phyloP scores from a whole-genome alignment of 2,329 filamentous ascomycete species.

The Pseudocercospora ulei region DNA sequence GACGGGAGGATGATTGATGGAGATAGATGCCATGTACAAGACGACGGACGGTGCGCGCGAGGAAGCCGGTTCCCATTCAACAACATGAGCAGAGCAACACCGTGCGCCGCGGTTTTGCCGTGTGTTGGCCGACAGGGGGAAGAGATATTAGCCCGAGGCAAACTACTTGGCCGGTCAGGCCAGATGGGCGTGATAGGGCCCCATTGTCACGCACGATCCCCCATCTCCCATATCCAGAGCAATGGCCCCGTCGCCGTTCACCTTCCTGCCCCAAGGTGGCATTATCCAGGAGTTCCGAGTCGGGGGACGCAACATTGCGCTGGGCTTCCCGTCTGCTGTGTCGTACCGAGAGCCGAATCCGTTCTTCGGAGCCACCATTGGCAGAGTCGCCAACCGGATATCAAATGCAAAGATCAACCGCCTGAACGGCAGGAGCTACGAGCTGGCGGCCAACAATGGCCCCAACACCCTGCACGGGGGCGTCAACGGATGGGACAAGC shows the following conservation, averaged over 20 bases:
- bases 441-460: conserved; percentile 65
- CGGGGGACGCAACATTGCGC: conserved; percentile 73
- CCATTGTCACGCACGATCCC: no score
- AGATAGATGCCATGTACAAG: no score
- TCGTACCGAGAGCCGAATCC: conserved; percentile 69
- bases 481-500: conserved; percentile 68
- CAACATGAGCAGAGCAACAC: no score
- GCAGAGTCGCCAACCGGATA: conserved; percentile 72
- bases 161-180: no score
- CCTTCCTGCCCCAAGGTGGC: conserved; percentile 65
- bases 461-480: conserved; percentile 54
- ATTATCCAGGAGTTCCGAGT: conserved; percentile 74
- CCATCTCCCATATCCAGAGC: conserved; percentile 4
- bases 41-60: no score
- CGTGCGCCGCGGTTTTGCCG: no score
- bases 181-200: no score
- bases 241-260: conserved; percentile 38
- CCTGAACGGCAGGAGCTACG: conserved; percentile 62
- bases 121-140: no score
- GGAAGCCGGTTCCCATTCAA: no score
- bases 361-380: conserved; percentile 90
- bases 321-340: conserved; percentile 66
- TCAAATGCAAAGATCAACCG: conserved; percentile 58
- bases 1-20: no score
- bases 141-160: no score